A percentile compares a stretch with the other conserved stretches of the same genome.
phyloP scores from a whole-genome alignment of 1,139 yeast genomes.

The Saccharomyces hybrid region DNA sequence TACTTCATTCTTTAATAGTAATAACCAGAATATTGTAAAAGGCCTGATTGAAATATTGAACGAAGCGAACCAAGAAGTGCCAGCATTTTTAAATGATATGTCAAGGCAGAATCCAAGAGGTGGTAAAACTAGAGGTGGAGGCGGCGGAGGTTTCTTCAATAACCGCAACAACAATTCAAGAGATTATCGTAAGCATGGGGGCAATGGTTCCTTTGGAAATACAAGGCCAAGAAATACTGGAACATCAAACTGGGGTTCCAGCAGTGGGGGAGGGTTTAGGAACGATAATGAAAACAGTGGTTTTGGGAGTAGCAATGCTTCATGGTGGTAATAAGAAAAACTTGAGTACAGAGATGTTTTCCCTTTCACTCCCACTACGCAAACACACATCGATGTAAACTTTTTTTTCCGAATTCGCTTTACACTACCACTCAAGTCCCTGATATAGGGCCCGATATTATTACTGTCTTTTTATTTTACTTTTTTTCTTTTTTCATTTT shows the following conservation, averaged over 20 bases:
- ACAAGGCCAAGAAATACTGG: constrained; percentile 26
- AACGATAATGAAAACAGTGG: constrained; percentile 28
- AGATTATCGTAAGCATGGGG: constrained; percentile 47
- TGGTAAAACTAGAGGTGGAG: constrained; percentile 49
- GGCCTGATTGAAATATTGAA: constrained; percentile 76
- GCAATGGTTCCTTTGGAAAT: constrained; percentile 30
- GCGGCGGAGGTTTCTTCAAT: constrained; percentile 35
- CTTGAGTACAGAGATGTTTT: neutral
- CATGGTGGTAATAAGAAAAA: constrained; percentile 11
- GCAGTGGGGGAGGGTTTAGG: constrained; percentile 3
- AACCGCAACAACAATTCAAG: constrained; percentile 34
- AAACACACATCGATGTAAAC: too few species aligned
- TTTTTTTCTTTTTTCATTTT: too few species aligned
- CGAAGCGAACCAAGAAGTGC: constrained; percentile 97
- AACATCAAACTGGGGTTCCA: constrained; percentile 11
- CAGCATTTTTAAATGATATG: constrained; percentile 71
- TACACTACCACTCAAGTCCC: too few species aligned
- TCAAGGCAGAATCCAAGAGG: constrained; percentile 68
- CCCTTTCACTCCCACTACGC: neutral
- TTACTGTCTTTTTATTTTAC: too few species aligned
- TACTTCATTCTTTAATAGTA: constrained; percentile 93
- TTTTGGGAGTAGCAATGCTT: constrained; percentile 23
- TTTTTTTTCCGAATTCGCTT: too few species aligned
- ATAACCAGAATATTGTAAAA: constrained; percentile 79
- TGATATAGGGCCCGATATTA: too few species aligned